Base-by-base conservation (phyloP, 139 green algal species). In the Bryopsis sp. region DNA sequence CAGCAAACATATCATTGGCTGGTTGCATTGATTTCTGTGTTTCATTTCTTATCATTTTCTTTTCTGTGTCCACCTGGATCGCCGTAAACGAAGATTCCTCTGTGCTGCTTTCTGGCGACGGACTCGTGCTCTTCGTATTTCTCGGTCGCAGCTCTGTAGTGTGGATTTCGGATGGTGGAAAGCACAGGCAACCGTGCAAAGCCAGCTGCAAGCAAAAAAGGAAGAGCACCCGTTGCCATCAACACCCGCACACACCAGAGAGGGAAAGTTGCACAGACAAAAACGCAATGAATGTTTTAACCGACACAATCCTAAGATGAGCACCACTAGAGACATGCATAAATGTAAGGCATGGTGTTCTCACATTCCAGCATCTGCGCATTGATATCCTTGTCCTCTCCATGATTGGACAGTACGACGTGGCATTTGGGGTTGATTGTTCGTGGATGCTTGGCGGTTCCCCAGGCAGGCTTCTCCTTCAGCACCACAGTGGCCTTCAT, bases 31-130 rank as follows among this genome's bases (percentile, higher is more conserved):
- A n/a, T n/a, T n/a, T n/a, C n/a, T n/a, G n/a, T n/a, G n/a, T n/a
- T n/a, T n/a, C n/a, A n/a, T n/a, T n/a, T n/a, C n/a, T n/a, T n/a
- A n/a, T n/a, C n/a, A n/a, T n/a, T n/a, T n/a, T n/a, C n/a, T n/a
- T n/a, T n/a, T n/a, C n/a, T n/a, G n/a, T n/a, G n/a, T n/a, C n/a
- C 58, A 22, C 58, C 58, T 65, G 58, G 58, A 65, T 65, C 58
- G 11, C 58, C 58, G 43, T 65, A 65, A 22, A 46, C 31, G 31
- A 65, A 65, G 6, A 65, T 31, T 46, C 58, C 58, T 39, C n/a
- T 65, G 58, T 65, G 58, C 8, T 39, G 3, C 43, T 65, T 65
- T 26, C 58, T 39, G 6, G 58, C 58, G 43, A 65, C 58, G n/a
- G 39, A 6, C 43, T 65, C 15, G 31, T 65, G 29, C 4, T 65